These are phyloP conservation scores for Penicillium fimorum DNA, from an alignment of 495 filamentous ascomycete species.

Conservation along the genomic window DNA sequence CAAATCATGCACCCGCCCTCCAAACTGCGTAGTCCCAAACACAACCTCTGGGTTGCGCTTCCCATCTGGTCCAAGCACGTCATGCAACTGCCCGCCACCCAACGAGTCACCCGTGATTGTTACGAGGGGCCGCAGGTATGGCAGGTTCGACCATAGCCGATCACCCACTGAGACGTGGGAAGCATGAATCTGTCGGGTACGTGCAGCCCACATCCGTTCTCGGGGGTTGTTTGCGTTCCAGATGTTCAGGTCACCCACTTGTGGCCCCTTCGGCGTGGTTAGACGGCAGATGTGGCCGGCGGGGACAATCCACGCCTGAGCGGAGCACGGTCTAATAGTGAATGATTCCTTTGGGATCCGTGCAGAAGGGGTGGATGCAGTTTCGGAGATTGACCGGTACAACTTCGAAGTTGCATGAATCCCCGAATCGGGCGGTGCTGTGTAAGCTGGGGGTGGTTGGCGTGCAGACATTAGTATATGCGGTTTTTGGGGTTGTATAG, in stretches of 20 bases:
- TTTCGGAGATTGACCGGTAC: constrained; percentile 42
- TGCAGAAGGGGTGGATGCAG: constrained; percentile 32
- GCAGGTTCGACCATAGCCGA: constrained; percentile 72
- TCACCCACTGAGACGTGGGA: constrained; percentile 69
- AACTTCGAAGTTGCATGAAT: constrained; percentile 39
- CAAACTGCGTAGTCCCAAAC: constrained; percentile 45
- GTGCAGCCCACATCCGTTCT: constrained; percentile 75
- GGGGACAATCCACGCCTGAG: constrained; percentile 61
- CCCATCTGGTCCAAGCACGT: constrained; percentile 38
- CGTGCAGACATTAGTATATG: constrained; percentile 31
- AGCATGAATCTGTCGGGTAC: constrained; percentile 74
- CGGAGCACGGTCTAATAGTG: constrained; percentile 51
- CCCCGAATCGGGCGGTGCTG: constrained; percentile 35
- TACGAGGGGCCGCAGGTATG: constrained; percentile 70
- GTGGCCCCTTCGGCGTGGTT: constrained; percentile 70
- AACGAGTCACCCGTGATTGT: constrained; percentile 71
- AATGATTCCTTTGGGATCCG: constrained; percentile 37
- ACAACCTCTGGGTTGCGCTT: constrained; percentile 34
- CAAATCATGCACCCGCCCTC: constrained; percentile 66
- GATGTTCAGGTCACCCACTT: constrained; percentile 80
- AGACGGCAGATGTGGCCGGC: constrained; percentile 65
- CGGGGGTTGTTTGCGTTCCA: constrained; percentile 74
- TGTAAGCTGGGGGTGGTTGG: constrained; percentile 45
- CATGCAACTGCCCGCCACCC: constrained; percentile 54
- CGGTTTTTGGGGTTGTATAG: neutral